Evolutionary conservation across 805 yeast species (phyloP), one percentile per base, ranked within the genome.

Genomic region (Candida morakotiae): DNA sequence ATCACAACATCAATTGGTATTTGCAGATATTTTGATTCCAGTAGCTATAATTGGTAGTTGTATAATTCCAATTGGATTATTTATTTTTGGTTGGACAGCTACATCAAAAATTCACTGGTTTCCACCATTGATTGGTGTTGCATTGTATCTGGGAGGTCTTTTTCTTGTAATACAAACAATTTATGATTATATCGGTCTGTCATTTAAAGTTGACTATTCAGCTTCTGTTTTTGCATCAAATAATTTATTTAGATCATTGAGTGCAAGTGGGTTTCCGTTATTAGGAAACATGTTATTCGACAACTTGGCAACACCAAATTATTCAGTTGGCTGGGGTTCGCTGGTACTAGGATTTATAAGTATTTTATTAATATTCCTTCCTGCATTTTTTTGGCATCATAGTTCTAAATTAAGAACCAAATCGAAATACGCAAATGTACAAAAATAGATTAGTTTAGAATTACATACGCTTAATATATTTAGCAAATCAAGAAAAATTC

Each of bases 321-420:
- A 60, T 50, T 82, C 83, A 1, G 75, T 73, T 14, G 81, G 67
- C 2, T 79, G 81, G 81, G 83, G 81, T 2, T 58, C 73, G 2
- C 62, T 73, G 5, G 43, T 76, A 10, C 46, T 51, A 26, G 80
- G 72, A 1, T 72, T 73, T 43, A 46, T 74, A 28, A 49, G 68
- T 2, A 29, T 69, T 9, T 70, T 51, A 0, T 52, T 78, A 60
- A 58, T 72, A 17, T 49, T 59, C 1, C 68, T 77, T 34, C 81
- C 81, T 7, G 62, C 73, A 22, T 44, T 66, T 4, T 56, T 76
- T 33, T 65, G 64, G 46, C 47, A 56, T 39, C 61, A 62, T 37
- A 75, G 75, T 13, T 70, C 73, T 2, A 54, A 56, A 35, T 57
- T 70, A 48, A 58, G 75, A 39, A 67, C 70, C 6, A 64, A 62